Base-by-base conservation (phyloP, 2,329 filamentous ascomycete species). In the Fusarium secorum region DNA sequence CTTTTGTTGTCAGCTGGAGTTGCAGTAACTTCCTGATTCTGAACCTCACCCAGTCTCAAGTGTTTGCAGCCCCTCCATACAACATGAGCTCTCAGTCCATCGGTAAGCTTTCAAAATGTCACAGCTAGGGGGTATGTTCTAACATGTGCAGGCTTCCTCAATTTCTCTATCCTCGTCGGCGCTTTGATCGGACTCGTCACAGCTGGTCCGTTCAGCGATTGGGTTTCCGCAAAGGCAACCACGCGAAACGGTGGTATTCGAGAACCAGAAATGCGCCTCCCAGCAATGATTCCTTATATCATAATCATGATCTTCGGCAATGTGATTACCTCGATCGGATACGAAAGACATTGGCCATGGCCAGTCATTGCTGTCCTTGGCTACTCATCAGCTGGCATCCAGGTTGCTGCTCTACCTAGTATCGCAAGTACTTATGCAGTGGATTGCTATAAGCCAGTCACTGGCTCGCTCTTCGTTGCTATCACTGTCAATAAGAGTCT, bases 1-100 rank as follows among this genome's bases (percentile, higher is more conserved):
- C 60, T 5, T 62, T 62, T 1, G 60, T 62, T 4, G 60, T 62
- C 7, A 62, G 60, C 36, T 61, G 60, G 60, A 62, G 60, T 18
- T 62, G 60, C n/a, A 62, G 60, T 13, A 62, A 62, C 44, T 62
- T 62, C 17, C 3, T 62, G 11, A 62, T 62, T 30, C 55, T 62
- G 2, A 62, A 62, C 20, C 56, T 62, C 5, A 62, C 60, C 0
- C 60, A 62, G 14, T 62, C 60, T 10, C 60, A 62, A 3, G 60
- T 61, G 2, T 62, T 62, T 38, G 55, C 55, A 2, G 55, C 55
- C 11, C 60, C 60, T 4, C 60, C 60, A 8, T 60, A 61, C 0
- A 60, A 61, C 3, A 62, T 62, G 60, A 62, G 60, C 4, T 61
- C 55, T 1, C 55, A 61, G 1, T 62, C 55, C 2, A 60, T 62